phyloP scores from a whole-genome alignment of 2,329 filamentous ascomycete species.

The Claviceps sp. region DNA sequence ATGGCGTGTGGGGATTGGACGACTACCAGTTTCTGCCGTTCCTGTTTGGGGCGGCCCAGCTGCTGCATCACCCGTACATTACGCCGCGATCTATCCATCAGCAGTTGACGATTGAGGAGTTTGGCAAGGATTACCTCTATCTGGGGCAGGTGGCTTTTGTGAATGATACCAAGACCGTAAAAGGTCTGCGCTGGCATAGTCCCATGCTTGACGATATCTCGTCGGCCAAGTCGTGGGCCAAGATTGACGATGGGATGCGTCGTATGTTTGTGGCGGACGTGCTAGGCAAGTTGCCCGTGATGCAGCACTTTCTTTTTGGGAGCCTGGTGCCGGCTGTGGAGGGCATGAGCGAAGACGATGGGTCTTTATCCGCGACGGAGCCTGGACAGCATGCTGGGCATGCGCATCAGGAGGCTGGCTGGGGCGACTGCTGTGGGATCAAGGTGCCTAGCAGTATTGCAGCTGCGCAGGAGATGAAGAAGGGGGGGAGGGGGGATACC shows the following conservation, averaged over 20 bases:
- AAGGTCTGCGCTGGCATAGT: constrained; percentile 87
- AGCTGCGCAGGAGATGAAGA: constrained; percentile 78
- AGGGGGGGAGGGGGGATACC: constrained; percentile 45
- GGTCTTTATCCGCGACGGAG: constrained; percentile 17
- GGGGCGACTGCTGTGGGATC: constrained; percentile 97
- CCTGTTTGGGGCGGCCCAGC: constrained; percentile 82
- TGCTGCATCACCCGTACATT: constrained; percentile 70
- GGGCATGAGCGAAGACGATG: constrained; percentile 62
- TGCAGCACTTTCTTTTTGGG: constrained; percentile 97
- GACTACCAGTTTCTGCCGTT: constrained; percentile 97
- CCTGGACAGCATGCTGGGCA: constrained; percentile 49
- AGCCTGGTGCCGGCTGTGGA: constrained; percentile 66
- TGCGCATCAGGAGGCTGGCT: constrained; percentile 51
- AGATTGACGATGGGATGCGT: constrained; percentile 89
- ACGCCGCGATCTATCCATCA: constrained; percentile 78
- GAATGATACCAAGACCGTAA: constrained; percentile 91
- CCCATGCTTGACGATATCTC: constrained; percentile 98
- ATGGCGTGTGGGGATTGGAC: constrained; percentile 95
- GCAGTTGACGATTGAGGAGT: constrained; percentile 75
- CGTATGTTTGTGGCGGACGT: constrained; percentile 96
- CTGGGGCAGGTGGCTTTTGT: constrained; percentile 88
- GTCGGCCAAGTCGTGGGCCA: constrained; percentile 74
- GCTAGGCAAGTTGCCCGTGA: constrained; percentile 82
- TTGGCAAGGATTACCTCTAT: constrained; percentile 72
- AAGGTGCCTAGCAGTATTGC: constrained; percentile 91